Base-by-base conservation (phyloP, 2,329 filamentous ascomycete species). In the Fusarium sp. region DNA sequence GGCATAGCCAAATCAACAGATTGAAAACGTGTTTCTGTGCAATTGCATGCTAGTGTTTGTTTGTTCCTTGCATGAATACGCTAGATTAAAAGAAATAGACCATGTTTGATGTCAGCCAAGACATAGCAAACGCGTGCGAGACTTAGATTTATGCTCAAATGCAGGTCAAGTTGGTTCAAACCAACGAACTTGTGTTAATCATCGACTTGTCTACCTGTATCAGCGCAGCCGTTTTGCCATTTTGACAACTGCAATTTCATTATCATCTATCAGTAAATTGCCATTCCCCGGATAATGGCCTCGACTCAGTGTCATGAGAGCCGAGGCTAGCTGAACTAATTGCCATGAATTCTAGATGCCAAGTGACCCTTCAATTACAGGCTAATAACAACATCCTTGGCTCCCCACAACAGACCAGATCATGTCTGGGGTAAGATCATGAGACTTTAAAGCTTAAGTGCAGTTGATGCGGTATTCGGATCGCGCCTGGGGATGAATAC, bases 361-460 rank as follows among this genome's bases (percentile, higher is more conserved):
- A 50, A 36, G 47, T 48, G 36, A 26, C 47, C 22, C 28, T 65
- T 48, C 9, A 57, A 57, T 20, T 65, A 56, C 35, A 65, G 62
- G 28, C 62, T 65, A 65, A 65, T 48, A 47, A 3, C 18, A 31
- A 31, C 14, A 42, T 28, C 56, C 61, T 8, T 20, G 8, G n/a
- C 30, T 47, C 59, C 16, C 61, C 61, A 28, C 59, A 64, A 65
- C 14, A 7, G 16, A 31, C 22, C 10, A 61, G 33, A 24, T 61
- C 42, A 38, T 48, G 22, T 39, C 36, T n/a, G 36, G 30, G 56
- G 22, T 42, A 28, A 47, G 7, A 8, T 13, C 26, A 13, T 39
- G 26, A 38, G 39, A 30, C n/a, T 22, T 20, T 9, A 22, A 38
- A 35, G 33, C 33, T 55, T 55, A 18, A 33, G 3, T 45, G 16